Conservation (phyloP, 192 early-diverging fungal genomes). For the Coemansia aciculifera region DNA sequence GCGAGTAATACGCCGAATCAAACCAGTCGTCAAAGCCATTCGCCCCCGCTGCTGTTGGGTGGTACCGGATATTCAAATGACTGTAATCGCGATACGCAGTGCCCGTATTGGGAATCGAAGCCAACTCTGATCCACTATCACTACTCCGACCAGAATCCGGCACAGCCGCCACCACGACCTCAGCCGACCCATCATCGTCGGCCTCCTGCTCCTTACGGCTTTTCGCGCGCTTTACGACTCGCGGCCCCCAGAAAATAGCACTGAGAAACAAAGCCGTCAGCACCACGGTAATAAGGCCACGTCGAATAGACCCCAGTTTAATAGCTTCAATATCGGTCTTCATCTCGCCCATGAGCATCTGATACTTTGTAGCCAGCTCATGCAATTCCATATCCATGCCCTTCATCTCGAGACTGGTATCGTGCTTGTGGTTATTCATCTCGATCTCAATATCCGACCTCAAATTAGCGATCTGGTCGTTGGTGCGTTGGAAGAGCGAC, state of each 20-base stretch:
- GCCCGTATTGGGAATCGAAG: not conserved
- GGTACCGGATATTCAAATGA: conserved; percentile 42
- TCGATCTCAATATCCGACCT: conserved; percentile 88
- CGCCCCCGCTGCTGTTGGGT: conserved; percentile 28
- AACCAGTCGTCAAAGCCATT: conserved; percentile 41
- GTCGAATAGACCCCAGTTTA: conserved; percentile 79
- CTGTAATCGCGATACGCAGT: conserved; percentile 43
- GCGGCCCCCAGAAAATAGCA: conserved; percentile 39
- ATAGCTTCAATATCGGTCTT: conserved; percentile 87
- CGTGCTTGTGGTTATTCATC: conserved; percentile 86
- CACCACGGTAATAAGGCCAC: conserved; percentile 59
- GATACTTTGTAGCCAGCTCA: conserved; percentile 82
- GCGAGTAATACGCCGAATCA: conserved; percentile 34
- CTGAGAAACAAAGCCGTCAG: conserved; percentile 37
- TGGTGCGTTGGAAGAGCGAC: conserved; percentile 66
- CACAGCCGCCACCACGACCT: not conserved
- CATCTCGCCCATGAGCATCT: conserved; percentile 77
- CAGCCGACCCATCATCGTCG: not conserved
- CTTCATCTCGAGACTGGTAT: conserved; percentile 77
- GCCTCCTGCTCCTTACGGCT: not conserved
- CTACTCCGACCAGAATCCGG: not conserved
- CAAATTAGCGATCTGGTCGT: conserved; percentile 76
- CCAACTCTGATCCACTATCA: not conserved
- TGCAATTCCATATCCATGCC: conserved; percentile 76
- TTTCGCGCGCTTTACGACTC: conserved; percentile 16